These are phyloP conservation scores for Suillus spraguei DNA, from an alignment of 768 basidiomycete species.

Conservation along the genomic window DNA sequence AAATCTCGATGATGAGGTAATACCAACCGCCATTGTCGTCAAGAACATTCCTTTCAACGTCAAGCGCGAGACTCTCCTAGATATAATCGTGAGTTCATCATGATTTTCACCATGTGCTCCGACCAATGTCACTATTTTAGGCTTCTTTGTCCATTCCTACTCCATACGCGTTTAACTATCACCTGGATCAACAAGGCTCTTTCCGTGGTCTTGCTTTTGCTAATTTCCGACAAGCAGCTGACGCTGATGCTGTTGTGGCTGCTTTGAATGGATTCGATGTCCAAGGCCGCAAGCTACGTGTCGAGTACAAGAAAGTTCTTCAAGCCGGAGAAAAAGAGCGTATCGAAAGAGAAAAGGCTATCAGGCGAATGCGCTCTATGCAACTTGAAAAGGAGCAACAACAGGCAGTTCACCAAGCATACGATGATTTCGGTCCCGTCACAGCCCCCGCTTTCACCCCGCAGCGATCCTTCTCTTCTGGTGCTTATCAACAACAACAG, in stretches of 20 bases:
- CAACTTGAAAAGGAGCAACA: slow-evolving; percentile 86
- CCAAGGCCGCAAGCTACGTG: slow-evolving; percentile 94
- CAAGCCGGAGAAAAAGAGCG: slow-evolving; percentile 99
- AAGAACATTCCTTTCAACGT: slow-evolving; percentile 99
- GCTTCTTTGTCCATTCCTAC: slow-evolving; percentile 92
- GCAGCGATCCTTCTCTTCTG: slow-evolving; percentile 74
- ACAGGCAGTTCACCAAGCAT: slow-evolving; percentile 49
- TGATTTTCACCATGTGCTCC: slow-evolving; percentile 3
- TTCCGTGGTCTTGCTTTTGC: slow-evolving; percentile 99
- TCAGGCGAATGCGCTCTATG: slow-evolving; percentile 97
- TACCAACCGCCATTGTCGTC: slow-evolving; percentile 99
- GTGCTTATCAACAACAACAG: slow-evolving; percentile 60
- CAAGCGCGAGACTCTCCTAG: slow-evolving; percentile 92
- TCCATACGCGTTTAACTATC: slow-evolving; percentile 99
- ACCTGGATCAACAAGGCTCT: slow-evolving; percentile 92
- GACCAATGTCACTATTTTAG: slow-evolving; percentile 40
- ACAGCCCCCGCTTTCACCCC: slow-evolving; percentile 59
- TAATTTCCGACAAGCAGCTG: slow-evolving; percentile 89
- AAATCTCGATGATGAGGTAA: slow-evolving; percentile 83
- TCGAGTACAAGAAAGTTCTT: slow-evolving; percentile 99
- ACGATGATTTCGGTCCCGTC: slow-evolving; percentile 76
- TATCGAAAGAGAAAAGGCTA: slow-evolving; percentile 97
- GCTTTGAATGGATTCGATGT: slow-evolving; percentile 97
- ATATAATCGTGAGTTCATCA: slow-evolving; percentile 80
- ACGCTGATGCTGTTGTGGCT: slow-evolving; percentile 94